A percentile compares a stretch with the other conserved stretches of the same genome.
Conservation (phyloP, 106 monocot species). For the Amphibolis antarctica region DNA sequence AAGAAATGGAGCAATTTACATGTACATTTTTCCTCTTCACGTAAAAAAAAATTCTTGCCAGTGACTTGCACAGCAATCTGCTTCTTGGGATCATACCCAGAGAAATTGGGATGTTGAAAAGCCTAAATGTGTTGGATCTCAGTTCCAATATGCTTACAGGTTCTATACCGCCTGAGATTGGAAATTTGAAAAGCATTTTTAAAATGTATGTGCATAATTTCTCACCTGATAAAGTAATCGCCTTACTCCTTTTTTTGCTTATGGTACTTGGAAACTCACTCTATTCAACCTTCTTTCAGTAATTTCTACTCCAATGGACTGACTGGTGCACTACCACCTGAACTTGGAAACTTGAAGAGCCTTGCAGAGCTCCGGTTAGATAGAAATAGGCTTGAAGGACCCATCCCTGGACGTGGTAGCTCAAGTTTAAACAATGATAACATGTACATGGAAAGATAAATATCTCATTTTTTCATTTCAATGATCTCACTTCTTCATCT, state of each 20-base stretch:
- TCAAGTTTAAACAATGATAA: neutral
- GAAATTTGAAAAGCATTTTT: constrained; percentile 18
- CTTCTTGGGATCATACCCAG: constrained; percentile 59
- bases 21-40: neutral
- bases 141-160: constrained; percentile 19
- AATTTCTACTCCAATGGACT: constrained; percentile 65
- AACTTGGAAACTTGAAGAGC: constrained; percentile 43
- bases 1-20: neutral
- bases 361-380: constrained; percentile 70
- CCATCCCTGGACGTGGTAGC: constrained; percentile 31
- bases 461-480: neutral
- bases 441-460: neutral
- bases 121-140: constrained; percentile 16
- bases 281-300: constrained; percentile 18
- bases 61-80: constrained; percentile 42
- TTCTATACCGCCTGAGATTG: constrained; percentile 21
- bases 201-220: constrained; percentile 37
- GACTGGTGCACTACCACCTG: constrained; percentile 47
- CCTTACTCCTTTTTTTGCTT: constrained; percentile 2
- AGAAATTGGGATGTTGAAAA: constrained; percentile 51
- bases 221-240: neutral
- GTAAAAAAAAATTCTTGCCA: constrained; percentile 14
- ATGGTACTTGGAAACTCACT: neutral
- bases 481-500: neutral
- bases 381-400: constrained; percentile 57